Percentiles rank a stretch among this genome's conserved stretches.
Conservation (phyloP, 371 early-diverging fungal genomes). For the Blakeslea trispora region DNA sequence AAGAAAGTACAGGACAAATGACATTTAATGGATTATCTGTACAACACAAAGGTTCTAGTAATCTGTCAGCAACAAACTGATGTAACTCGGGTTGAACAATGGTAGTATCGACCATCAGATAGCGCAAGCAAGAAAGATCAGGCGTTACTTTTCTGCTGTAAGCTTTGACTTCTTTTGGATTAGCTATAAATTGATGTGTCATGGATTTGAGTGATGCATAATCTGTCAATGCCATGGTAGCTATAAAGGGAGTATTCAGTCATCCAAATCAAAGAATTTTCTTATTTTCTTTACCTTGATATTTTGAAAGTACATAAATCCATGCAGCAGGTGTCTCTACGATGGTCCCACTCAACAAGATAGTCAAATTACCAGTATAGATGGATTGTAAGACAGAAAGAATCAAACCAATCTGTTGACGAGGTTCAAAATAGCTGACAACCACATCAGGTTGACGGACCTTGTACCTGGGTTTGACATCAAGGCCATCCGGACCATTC, state of each 20-base stretch:
- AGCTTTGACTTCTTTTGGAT: constrained; percentile 41
- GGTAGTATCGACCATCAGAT: constrained; percentile 66
- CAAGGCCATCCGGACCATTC: constrained; percentile 1
- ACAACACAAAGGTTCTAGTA: constrained; percentile 60
- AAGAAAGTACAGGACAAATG: constrained; percentile 62
- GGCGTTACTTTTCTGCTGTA: constrained; percentile 56
- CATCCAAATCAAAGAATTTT: too few relatives aligned
- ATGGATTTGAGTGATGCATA: constrained; percentile 63
- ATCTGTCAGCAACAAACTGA: constrained; percentile 57
- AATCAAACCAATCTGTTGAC: constrained; percentile 82
- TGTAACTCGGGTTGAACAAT: constrained; percentile 56
- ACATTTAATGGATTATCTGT: constrained; percentile 51
- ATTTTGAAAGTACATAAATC: constrained; percentile 68
- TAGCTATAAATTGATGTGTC: constrained; percentile 41
- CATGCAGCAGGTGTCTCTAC: constrained; percentile 71
- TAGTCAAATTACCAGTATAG: constrained; percentile 69
- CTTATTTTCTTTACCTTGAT: constrained; percentile 47
- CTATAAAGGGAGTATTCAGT: constrained; percentile 26
- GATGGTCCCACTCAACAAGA: constrained; percentile 66
- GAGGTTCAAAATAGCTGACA: constrained; percentile 74
- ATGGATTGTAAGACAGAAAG: constrained; percentile 69
- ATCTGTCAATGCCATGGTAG: constrained; percentile 68
- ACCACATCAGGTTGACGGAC: constrained; percentile 45
- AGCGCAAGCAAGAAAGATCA: constrained; percentile 61
- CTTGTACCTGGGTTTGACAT: constrained; percentile 16